Evolutionary conservation across 345 rosid species (phyloP).

Genomic region (Xanthoceras sorbifolium): DNA sequence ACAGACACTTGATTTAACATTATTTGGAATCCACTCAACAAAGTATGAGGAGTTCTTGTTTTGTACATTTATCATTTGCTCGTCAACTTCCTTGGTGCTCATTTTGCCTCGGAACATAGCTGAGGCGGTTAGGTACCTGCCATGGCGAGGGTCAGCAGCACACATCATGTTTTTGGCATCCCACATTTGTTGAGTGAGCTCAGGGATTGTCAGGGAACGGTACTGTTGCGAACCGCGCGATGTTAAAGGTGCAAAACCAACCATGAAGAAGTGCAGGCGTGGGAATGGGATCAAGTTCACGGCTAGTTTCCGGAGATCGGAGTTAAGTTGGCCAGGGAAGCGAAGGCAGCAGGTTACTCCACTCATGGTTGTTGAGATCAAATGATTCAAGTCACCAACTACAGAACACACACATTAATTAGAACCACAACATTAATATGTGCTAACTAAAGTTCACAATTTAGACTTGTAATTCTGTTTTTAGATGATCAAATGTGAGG

Average conservation of each 20-base stretch:
- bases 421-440: too few species aligned
- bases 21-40: slow-evolving; percentile 67
- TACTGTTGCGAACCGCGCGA: slow-evolving; percentile 79
- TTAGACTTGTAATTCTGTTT: too few species aligned
- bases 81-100: too few species aligned
- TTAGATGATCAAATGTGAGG: neutral
- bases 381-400: slow-evolving; percentile 85
- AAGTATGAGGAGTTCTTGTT: slow-evolving; percentile 91
- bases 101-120: too few species aligned
- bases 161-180: slow-evolving; percentile 85
- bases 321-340: slow-evolving; percentile 84
- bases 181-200: slow-evolving; percentile 87
- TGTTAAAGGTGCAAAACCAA: slow-evolving; percentile 74
- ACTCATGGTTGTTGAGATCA: slow-evolving; percentile 80
- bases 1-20: slow-evolving; percentile 78
- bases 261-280: slow-evolving; percentile 87
- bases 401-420: too few species aligned
- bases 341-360: slow-evolving; percentile 86
- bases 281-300: slow-evolving; percentile 82
- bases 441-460: too few species aligned
- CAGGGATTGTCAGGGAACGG: slow-evolving; percentile 79
- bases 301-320: slow-evolving; percentile 79
- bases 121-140: too few species aligned
- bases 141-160: slow-evolving; percentile 83
- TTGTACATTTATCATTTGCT: slow-evolving; percentile 84